Evolutionary conservation across 2,329 filamentous ascomycete species (phyloP), one percentile per base, ranked within the genome.

Genomic region (Aspergillus pseudotamarii): DNA sequence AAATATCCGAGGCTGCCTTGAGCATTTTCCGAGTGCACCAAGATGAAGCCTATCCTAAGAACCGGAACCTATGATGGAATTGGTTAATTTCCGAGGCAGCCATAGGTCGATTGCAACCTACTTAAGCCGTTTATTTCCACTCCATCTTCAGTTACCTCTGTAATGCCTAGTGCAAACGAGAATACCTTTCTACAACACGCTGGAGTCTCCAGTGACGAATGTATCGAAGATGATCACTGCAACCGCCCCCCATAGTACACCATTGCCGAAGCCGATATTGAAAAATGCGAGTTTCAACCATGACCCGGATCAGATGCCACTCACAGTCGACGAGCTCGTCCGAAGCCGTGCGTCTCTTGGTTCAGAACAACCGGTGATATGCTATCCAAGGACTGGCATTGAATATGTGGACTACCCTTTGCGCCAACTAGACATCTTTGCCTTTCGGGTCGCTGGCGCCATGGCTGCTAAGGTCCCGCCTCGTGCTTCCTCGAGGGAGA

Each of bases 391-490:
- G 4, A 75, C 74, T 1, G 81, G 80, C 6, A 76, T 79, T 36
- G 70, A 79, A 1, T 85, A 82, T 71, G 78, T 81, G 38, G 75
- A 84, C 66, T 84, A 84, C 66, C 80, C 82, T 0, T 70, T 81
- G 59, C 75, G 75, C 28, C 79, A 84, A 51, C 74, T 85, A 1
- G 82, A 84, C 59, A 67, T 77, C 43, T 73, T 68, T 57, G 70
- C 69, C 26, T 69, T 60, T 41, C 65, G 70, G 2, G 77, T 76
- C n/a, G 74, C 77, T 26, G 75, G 75, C 57, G 58, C 69, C 59
- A 48, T 71, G 64, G 56, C 62, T 68, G 45, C 64, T 66, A 68
- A 48, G 59, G 65, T 68, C 60, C 63, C 62, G 50, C 72, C 63
- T 63, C 75, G 63, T 58, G 62, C 21, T 26, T 72, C 59, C 46